These are phyloP conservation scores for Carex sylvatica DNA, from an alignment of 202 grass and related monocot species.

Conservation along the genomic window DNA sequence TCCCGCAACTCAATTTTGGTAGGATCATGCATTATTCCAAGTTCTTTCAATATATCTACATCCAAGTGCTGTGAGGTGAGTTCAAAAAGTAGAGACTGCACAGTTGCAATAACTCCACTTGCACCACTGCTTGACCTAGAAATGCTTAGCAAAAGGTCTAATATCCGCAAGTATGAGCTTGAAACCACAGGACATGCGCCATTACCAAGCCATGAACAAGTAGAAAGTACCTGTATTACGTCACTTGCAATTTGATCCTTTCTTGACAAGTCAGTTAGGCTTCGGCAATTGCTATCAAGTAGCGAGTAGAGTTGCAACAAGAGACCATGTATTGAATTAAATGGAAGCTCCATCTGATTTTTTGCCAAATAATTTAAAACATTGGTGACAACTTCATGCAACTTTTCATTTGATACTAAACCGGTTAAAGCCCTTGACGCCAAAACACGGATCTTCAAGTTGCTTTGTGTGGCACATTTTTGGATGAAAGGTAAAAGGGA, in stretches of 20 bases:
- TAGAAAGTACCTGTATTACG: slow-evolving; percentile 54
- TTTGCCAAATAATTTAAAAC: slow-evolving; percentile 56
- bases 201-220: slow-evolving; percentile 77
- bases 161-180: slow-evolving; percentile 63
- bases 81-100: slow-evolving; percentile 52
- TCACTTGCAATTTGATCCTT: slow-evolving; percentile 81
- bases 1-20: slow-evolving; percentile 67
- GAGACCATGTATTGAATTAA: slow-evolving; percentile 88
- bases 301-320: slow-evolving; percentile 81
- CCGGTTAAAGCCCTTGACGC: slow-evolving; percentile 84
- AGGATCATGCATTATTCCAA: slow-evolving; percentile 67
- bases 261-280: slow-evolving; percentile 46
- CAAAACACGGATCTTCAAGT: slow-evolving; percentile 79
- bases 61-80: slow-evolving; percentile 57
- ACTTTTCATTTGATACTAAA: slow-evolving; percentile 85
- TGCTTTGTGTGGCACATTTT: slow-evolving; percentile 86
- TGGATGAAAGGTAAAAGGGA: slow-evolving; percentile 84
- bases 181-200: slow-evolving; percentile 65
- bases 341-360: slow-evolving; percentile 42
- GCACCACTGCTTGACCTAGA: slow-evolving; percentile 36
- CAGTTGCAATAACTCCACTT: slow-evolving; percentile 43
- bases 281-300: slow-evolving; percentile 71
- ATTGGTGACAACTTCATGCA: slow-evolving; percentile 55
- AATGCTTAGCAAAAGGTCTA: slow-evolving; percentile 78
- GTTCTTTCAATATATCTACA: slow-evolving; percentile 31